Evolutionary conservation across 768 basidiomycete genomes (phyloP).

Genomic region (Suillus placidus): DNA sequence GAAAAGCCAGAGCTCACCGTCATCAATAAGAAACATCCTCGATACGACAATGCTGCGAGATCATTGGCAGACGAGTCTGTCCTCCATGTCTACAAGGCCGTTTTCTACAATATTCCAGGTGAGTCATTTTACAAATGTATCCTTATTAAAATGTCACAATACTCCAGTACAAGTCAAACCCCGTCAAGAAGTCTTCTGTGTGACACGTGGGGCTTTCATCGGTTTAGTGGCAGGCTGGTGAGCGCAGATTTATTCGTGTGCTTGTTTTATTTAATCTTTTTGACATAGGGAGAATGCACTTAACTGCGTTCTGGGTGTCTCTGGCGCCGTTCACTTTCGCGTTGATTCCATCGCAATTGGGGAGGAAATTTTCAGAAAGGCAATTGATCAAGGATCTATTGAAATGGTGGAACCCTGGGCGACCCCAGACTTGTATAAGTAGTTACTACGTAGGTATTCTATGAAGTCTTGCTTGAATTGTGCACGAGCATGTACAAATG

Average conservation of each 20-base stretch:
- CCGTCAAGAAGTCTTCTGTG: not conserved
- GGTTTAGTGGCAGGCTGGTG: not conserved
- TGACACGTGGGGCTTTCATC: not conserved
- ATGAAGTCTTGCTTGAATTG: too few species aligned
- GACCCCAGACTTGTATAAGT: not conserved
- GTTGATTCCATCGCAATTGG: not conserved
- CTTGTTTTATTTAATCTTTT: not conserved
- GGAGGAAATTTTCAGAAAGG: not conserved
- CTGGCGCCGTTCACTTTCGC: not conserved
- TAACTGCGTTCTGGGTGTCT: not conserved
- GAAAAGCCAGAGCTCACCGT: not conserved
- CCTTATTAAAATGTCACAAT: not conserved
- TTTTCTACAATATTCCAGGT: not conserved
- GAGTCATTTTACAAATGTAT: not conserved
- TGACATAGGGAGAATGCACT: not conserved
- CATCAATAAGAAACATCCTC: not conserved
- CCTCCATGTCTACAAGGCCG: not conserved
- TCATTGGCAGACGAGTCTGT: not conserved
- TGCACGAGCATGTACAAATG: too few species aligned
- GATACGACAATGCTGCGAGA: not conserved
- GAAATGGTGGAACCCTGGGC: not conserved
- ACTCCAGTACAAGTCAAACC: not conserved
- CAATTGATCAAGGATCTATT: not conserved
- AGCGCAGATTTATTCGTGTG: not conserved
- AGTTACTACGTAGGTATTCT: not conserved